Evolutionary conservation across 805 yeast species (phyloP), one percentile per base, ranked within the genome.

Genomic region (Candida takata): DNA sequence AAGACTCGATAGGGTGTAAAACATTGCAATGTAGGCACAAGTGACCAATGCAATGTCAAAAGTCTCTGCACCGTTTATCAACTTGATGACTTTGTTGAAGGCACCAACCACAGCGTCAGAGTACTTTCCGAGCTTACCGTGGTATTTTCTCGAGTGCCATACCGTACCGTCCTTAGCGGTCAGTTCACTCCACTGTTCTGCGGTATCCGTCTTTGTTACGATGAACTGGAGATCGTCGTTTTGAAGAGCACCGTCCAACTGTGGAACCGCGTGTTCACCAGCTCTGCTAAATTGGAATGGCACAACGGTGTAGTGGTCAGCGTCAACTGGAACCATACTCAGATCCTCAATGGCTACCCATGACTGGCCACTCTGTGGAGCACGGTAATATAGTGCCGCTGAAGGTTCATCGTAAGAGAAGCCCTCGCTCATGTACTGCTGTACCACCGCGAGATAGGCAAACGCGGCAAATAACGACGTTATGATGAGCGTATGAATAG

Each of bases 11-110:
- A 90, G 72, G 9, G 95, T 84, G 59, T 83, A 79, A 70, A 84
- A 69, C 95, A 88, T 87, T 32, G 94, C 94, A 19, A 75, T 49
- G 58, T 90, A 90, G 3, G 95, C 97, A 34, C 79, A 56, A 3
- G 84, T 69, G 34, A 92, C 79, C 40, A 88, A 68, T 11, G 77
- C 76, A 27, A 88, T 78, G 58, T 90, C 97, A 47, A 85, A 85
- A 18, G 81, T 74, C 48, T 88, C 95, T 13, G 96, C 92, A 42
- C 82, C 79, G 34, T 67, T 64, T 35, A 80, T 65, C 42, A 76
- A 60, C 32, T 60, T 64, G 34, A 61, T 49, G 13, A 77, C 51
- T 43, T 64, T 72, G 13, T 50, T 35, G 29, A 65, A 52, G 9
- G 67, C 58, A 17, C 65, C 57, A 24, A 61, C 58, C 29, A 70